phyloP scores from a whole-genome alignment of 2,329 filamentous ascomycete species.

The Talaromyces islandicus region DNA sequence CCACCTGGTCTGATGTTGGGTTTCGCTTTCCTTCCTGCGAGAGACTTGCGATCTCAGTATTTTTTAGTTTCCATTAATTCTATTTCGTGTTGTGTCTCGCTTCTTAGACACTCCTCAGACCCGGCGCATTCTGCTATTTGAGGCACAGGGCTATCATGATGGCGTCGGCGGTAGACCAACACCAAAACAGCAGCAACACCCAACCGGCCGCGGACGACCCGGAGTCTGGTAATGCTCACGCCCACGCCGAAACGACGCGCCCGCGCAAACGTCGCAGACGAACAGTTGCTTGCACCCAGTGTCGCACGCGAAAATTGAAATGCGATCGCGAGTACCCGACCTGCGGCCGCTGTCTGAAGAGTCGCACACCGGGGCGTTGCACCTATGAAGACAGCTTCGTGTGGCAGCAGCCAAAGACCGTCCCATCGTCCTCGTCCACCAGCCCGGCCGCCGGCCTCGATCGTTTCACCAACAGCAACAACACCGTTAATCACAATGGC shows the following conservation, averaged over 20 bases:
- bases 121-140: neutral
- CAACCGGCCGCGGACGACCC: neutral
- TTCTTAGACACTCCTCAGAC: neutral
- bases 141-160: neutral
- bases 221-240: neutral
- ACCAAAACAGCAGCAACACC: neutral
- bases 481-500: neutral
- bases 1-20: conserved; percentile 1
- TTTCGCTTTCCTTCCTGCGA: conserved; percentile 3
- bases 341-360: conserved; percentile 34
- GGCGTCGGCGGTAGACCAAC: neutral
- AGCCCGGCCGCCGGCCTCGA: conserved; percentile 17
- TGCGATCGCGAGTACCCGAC: conserved; percentile 38
- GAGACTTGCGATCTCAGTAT: neutral
- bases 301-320: conserved; percentile 36
- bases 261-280: conserved; percentile 33
- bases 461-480: neutral
- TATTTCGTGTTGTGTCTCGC: neutral
- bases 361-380: conserved; percentile 28
- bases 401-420: conserved; percentile 33
- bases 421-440: conserved; percentile 15
- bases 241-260: conserved; percentile 11
- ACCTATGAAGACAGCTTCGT: conserved; percentile 37
- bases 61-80: neutral
- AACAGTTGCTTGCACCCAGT: conserved; percentile 37